A percentile compares a stretch with the other conserved stretches of the same genome.
Evolutionary conservation across 768 basidiomycete genomes (phyloP).

Genomic region (Dioszegia aurantiaca): DNA sequence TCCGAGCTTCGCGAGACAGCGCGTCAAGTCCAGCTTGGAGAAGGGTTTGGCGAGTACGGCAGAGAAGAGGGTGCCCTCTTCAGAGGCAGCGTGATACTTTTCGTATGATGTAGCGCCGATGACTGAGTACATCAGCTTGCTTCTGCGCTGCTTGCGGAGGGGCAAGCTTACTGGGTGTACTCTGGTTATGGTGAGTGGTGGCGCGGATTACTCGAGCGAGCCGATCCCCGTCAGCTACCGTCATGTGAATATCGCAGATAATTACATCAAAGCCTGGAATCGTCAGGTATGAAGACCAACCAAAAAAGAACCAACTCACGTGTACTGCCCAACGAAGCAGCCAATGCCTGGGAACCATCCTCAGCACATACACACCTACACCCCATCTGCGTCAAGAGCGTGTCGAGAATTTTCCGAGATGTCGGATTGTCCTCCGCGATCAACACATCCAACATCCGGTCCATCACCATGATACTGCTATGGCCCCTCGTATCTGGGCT

Average conservation of each 20-base stretch:
- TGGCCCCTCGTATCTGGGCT: constrained; percentile 29
- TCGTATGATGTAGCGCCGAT: constrained; percentile 52
- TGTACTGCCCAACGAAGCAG: constrained; percentile 95
- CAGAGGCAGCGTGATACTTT: constrained; percentile 41
- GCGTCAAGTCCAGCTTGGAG: constrained; percentile 77
- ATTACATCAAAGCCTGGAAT: constrained; percentile 86
- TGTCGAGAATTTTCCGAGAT: constrained; percentile 94
- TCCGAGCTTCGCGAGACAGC: constrained; percentile 77
- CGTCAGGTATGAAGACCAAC: constrained; percentile 6
- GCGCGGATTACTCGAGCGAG: constrained; percentile 96
- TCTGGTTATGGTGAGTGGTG: constrained; percentile 90
- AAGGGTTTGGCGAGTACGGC: constrained; percentile 76
- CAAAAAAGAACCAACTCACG: constrained; percentile 61
- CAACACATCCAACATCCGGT: constrained; percentile 86
- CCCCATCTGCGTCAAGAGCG: constrained; percentile 84
- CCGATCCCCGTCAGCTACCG: constrained; percentile 91
- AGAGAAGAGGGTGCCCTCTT: constrained; percentile 51
- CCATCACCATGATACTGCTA: constrained; percentile 56
- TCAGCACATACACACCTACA: constrained; percentile 93
- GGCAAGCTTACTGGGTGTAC: constrained; percentile 71
- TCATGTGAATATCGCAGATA: constrained; percentile 93
- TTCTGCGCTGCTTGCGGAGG: too few relatives aligned
- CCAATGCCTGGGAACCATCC: constrained; percentile 94
- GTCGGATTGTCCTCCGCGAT: constrained; percentile 98
- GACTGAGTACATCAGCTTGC: constrained; percentile 29